Evolutionary conservation across 345 rosid genomes (phyloP).

Genomic region (Acer campestre): DNA sequence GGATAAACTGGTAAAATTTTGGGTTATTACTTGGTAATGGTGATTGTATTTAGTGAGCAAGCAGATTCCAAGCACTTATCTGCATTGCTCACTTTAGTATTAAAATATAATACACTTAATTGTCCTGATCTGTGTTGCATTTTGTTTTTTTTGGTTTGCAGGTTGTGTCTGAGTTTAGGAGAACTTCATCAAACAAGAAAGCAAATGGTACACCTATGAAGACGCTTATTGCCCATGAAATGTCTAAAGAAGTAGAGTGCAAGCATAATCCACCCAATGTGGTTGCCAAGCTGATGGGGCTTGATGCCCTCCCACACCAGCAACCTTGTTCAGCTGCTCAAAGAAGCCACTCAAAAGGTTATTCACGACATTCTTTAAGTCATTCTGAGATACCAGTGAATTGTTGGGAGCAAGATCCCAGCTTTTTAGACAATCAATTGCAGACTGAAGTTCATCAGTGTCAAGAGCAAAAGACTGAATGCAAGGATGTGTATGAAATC

Average conservation of each 20-base stretch:
- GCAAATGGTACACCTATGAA: conserved; percentile 74
- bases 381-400: conserved; percentile 43
- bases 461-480: conserved; percentile 44
- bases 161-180: conserved; percentile 57
- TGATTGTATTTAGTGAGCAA: conserved; percentile 22
- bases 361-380: conserved; percentile 53
- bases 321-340: conserved; percentile 48
- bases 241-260: conserved; percentile 73
- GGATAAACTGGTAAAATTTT: conserved; percentile 59
- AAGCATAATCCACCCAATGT: conserved; percentile 64
- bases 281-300: conserved; percentile 98
- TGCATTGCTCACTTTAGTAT: conserved; percentile 31
- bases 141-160: conserved; percentile 31
- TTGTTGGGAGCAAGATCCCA: conserved; percentile 51
- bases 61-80: conserved; percentile 29
- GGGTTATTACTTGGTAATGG: conserved; percentile 10
- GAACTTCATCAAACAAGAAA: conserved; percentile 61
- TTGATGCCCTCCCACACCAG: conserved; percentile 73
- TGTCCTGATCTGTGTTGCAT: conserved; percentile 22
- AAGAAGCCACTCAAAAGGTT: conserved; percentile 56
- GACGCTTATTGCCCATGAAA: conserved; percentile 79
- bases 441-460: conserved; percentile 31
- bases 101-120: conserved; percentile 18
- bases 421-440: conserved; percentile 50
- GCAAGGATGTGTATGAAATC: conserved; percentile 63